Evolutionary conservation across 2,329 filamentous ascomycete genomes (phyloP).

Genomic region (Alternaria ethzedia): DNA sequence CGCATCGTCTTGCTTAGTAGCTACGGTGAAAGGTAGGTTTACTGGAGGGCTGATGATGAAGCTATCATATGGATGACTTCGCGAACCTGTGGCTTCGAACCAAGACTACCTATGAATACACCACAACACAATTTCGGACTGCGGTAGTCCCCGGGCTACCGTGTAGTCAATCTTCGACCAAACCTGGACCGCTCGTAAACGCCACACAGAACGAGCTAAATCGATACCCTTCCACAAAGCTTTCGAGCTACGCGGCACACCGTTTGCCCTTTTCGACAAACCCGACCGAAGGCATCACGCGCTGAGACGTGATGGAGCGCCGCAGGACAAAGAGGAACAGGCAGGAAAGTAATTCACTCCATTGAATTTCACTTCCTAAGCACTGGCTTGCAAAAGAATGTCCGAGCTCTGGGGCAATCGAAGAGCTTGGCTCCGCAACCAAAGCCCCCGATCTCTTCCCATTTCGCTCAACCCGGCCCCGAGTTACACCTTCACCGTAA

Average conservation of each 20-base stretch:
- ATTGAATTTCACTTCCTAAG: constrained; percentile 50
- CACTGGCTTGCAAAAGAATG: constrained; percentile 53
- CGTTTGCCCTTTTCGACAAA: constrained; percentile 70
- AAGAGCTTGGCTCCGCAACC: constrained; percentile 37
- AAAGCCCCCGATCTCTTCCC: background rate
- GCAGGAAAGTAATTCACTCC: constrained; percentile 47
- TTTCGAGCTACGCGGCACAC: constrained; percentile 65
- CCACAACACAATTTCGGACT: constrained; percentile 11
- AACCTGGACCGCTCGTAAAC: constrained; percentile 76
- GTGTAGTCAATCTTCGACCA: constrained; percentile 77
- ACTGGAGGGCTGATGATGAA: background rate
- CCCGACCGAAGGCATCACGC: constrained; percentile 65
- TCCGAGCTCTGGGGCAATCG: constrained; percentile 33
- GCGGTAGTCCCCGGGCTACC: constrained; percentile 60
- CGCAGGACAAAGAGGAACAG: constrained; percentile 37
- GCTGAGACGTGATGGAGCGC: constrained; percentile 14
- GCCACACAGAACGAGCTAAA: background rate
- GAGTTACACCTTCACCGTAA: background rate
- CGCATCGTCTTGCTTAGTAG: constrained; percentile 16
- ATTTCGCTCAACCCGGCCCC: background rate
- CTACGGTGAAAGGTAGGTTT: background rate
- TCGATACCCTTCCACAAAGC: constrained; percentile 62
- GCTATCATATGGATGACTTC: background rate
- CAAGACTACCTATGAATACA: background rate
- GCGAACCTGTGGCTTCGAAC: background rate